These are phyloP conservation scores for Beta lomatogona DNA, from an alignment of 179 eudicot species.

Conservation along the genomic window DNA sequence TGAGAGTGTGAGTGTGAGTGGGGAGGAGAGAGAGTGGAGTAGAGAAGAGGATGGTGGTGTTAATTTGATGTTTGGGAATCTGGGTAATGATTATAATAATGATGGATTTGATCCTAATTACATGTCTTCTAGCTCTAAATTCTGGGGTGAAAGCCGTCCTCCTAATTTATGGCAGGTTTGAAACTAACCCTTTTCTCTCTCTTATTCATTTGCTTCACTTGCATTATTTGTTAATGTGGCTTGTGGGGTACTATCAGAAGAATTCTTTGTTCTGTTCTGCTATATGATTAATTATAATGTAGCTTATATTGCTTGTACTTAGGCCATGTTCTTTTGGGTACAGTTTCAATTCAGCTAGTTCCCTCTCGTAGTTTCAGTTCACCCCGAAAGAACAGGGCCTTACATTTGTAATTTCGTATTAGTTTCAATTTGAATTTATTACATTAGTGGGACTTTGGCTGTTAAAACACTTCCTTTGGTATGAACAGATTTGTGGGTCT, in stretches of 20 bases:
- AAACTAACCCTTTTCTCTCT: background rate
- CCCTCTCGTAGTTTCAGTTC: no score
- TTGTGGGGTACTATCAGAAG: background rate
- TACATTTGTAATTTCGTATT: no score
- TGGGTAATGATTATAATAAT: constrained; percentile 30
- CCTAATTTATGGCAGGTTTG: constrained; percentile 78
- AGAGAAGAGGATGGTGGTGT: constrained; percentile 9
- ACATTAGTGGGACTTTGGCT: background rate
- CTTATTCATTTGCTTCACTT: background rate
- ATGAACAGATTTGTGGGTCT: background rate
- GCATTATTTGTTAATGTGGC: background rate
- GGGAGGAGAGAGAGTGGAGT: constrained; percentile 17
- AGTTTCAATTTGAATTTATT: background rate
- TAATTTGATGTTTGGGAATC: constrained; percentile 32
- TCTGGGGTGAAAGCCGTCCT: constrained; percentile 54
- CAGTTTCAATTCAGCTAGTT: no score
- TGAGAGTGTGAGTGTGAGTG: constrained; percentile 12
- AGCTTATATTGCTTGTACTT: background rate
- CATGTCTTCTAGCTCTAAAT: constrained; percentile 51
- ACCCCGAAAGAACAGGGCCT: no score
- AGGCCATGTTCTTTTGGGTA: no score
- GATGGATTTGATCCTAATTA: constrained; percentile 46
- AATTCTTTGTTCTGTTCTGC: background rate
- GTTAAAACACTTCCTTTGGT: background rate
- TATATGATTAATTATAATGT: background rate